Conservation (phyloP, 2,329 filamentous ascomycete species). For the Teratosphaeria destructans region DNA sequence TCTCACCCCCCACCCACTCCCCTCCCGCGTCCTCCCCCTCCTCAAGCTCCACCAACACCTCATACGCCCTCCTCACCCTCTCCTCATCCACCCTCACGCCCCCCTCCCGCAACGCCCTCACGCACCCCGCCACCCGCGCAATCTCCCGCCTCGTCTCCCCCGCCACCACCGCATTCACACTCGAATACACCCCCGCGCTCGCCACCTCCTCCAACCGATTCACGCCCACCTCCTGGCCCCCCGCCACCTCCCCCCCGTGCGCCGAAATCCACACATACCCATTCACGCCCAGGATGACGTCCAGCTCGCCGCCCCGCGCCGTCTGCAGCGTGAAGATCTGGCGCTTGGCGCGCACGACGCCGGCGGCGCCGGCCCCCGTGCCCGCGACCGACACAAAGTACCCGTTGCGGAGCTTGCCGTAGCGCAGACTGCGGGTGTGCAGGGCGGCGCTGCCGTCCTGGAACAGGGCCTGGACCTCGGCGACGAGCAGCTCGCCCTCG, state of each 20-base stretch:
- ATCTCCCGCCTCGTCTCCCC: slow-evolving; percentile 77
- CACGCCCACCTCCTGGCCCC: slow-evolving; percentile 50
- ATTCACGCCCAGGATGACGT: slow-evolving; percentile 87
- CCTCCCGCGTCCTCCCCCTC: slow-evolving; percentile 47
- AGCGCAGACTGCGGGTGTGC: slow-evolving; percentile 83
- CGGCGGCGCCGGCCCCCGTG: slow-evolving; percentile 64
- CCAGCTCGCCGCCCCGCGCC: slow-evolving; percentile 54
- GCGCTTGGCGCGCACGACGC: slow-evolving; percentile 71
- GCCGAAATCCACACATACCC: slow-evolving; percentile 94
- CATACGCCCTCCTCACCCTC: slow-evolving; percentile 72
- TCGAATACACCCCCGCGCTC: slow-evolving; percentile 79
- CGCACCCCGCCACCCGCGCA: slow-evolving; percentile 67
- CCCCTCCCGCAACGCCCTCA: slow-evolving; percentile 71
- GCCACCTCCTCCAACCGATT: slow-evolving; percentile 82
- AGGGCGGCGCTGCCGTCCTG: slow-evolving; percentile 66
- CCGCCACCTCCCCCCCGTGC: slow-evolving; percentile 46
- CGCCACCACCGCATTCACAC: slow-evolving; percentile 80
- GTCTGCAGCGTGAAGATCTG: slow-evolving; percentile 78
- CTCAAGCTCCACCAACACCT: slow-evolving; percentile 70
- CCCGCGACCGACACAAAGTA: slow-evolving; percentile 76
- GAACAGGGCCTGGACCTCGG: slow-evolving; percentile 85
- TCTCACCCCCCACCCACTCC: slow-evolving; percentile 28
- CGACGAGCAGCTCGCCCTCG: slow-evolving; percentile 86
- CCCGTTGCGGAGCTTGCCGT: slow-evolving; percentile 91
- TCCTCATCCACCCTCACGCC: slow-evolving; percentile 83